Percentiles rank a stretch among this genome's conserved stretches.
Conservation (phyloP, 768 basidiomycete genomes). For the Lactarius hengduanensis region DNA sequence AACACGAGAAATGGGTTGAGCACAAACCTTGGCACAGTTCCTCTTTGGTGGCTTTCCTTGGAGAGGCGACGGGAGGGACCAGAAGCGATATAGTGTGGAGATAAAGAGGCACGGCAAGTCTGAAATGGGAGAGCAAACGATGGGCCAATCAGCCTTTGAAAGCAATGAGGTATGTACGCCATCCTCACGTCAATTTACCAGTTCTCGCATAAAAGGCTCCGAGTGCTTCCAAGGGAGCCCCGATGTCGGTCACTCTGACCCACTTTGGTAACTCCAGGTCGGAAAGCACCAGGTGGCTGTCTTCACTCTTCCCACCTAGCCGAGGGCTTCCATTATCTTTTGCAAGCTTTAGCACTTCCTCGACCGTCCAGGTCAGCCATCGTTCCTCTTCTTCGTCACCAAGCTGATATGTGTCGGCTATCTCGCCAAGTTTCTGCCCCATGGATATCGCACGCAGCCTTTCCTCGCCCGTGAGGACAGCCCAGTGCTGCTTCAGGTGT, state of each 20-base stretch:
- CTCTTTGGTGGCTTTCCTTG: slow-evolving; percentile 38
- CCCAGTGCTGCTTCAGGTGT: slow-evolving; percentile 31
- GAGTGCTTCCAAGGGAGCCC: slow-evolving; percentile 66
- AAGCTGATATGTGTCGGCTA: slow-evolving; percentile 37
- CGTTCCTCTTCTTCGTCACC: slow-evolving; percentile 42
- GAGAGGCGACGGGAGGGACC: slow-evolving; percentile 41
- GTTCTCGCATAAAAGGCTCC: slow-evolving; percentile 57
- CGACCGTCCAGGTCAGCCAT: slow-evolving; percentile 46
- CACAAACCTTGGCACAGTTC: slow-evolving; percentile 59
- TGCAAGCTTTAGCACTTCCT: slow-evolving; percentile 42
- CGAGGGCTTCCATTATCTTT: slow-evolving; percentile 35
- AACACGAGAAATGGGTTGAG: not conserved
- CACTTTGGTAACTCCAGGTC: slow-evolving; percentile 60
- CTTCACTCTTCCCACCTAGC: slow-evolving; percentile 18
- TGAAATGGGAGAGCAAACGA: slow-evolving; percentile 31
- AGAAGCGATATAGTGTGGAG: slow-evolving; percentile 63
- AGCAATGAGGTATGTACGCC: slow-evolving; percentile 6
- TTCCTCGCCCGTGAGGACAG: slow-evolving; percentile 37
- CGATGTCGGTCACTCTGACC: slow-evolving; percentile 59
- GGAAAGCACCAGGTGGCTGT: slow-evolving; percentile 32
- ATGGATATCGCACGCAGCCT: slow-evolving; percentile 46
- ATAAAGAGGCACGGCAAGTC: slow-evolving; percentile 65
- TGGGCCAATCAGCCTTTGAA: slow-evolving; percentile 21
- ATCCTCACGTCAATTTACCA: slow-evolving; percentile 57
- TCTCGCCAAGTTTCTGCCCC: slow-evolving; percentile 46